Percentiles rank a stretch among this genome's conserved stretches.
Conservation (phyloP, 2,329 filamentous ascomycete species). For the Pezicula carpinea region DNA sequence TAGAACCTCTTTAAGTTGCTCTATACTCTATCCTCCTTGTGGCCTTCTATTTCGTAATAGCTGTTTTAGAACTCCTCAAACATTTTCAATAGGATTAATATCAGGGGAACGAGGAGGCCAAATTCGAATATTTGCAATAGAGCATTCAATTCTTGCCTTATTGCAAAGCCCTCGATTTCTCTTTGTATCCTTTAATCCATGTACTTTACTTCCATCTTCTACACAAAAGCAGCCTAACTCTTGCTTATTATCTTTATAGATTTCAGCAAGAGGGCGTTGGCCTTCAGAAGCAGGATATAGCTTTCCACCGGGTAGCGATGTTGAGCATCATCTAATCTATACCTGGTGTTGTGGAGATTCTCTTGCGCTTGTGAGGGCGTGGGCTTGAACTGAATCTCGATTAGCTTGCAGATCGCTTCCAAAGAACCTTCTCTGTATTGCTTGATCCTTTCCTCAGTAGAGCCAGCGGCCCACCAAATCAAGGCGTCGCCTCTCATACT, state of each 20-base stretch:
- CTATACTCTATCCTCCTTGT: constrained; percentile 3
- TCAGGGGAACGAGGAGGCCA: constrained; percentile 6
- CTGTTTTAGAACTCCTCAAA: constrained; percentile 11
- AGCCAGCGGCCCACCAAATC: too few relatives aligned
- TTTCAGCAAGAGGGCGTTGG: constrained; percentile 3
- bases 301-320: too few relatives aligned
- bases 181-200: constrained; percentile 9
- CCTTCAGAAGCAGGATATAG: too few relatives aligned
- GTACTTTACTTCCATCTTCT: constrained; percentile 7
- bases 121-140: constrained; percentile 6
- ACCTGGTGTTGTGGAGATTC: too few relatives aligned
- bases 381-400: too few relatives aligned
- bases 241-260: constrained; percentile 2
- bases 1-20: constrained; percentile 8
- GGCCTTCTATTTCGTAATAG: constrained; percentile 9
- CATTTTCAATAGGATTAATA: constrained; percentile 10
- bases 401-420: not conserved
- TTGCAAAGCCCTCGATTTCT: constrained; percentile 12
- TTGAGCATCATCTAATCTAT: too few relatives aligned
- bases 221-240: constrained; percentile 8
- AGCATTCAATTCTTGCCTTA: constrained; percentile 7
- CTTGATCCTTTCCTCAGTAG: too few relatives aligned
- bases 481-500: too few relatives aligned
- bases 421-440: constrained; percentile 4
- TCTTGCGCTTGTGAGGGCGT: too few relatives aligned